These are phyloP conservation scores for Clitopilus passeckerianus DNA, from an alignment of 768 basidiomycete genomes.

Conservation along the genomic window DNA sequence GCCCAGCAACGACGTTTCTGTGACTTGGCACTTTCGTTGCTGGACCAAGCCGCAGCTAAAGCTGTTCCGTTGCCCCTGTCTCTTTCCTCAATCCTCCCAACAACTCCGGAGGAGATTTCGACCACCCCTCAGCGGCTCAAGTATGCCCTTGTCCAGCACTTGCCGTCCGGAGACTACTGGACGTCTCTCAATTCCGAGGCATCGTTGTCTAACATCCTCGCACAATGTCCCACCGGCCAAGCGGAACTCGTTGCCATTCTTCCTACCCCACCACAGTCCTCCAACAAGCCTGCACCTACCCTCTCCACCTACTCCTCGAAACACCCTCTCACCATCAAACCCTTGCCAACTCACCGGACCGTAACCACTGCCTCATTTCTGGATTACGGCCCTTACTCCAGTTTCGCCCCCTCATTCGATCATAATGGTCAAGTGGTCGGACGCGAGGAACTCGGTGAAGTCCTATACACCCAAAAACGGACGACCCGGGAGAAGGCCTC, in stretches of 20 bases:
- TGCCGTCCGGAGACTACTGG: slow-evolving; percentile 78
- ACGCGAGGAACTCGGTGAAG: slow-evolving; percentile 52
- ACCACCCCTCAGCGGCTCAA: slow-evolving; percentile 34
- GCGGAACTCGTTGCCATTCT: slow-evolving; percentile 76
- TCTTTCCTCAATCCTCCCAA: slow-evolving; percentile 37
- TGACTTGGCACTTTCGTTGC: slow-evolving; percentile 63
- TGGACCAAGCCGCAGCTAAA: slow-evolving; percentile 63
- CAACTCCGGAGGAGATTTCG: slow-evolving; percentile 6
- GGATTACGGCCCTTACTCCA: slow-evolving; percentile 72
- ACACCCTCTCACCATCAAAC: slow-evolving; percentile 32
- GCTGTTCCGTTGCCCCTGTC: slow-evolving; percentile 40
- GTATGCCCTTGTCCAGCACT: slow-evolving; percentile 76
- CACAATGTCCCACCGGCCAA: slow-evolving; percentile 53
- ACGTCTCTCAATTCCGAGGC: slow-evolving; percentile 56
- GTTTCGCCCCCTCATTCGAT: slow-evolving; percentile 77
- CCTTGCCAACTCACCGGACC: slow-evolving; percentile 44
- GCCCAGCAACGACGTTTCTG: slow-evolving; percentile 72
- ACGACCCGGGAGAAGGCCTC: slow-evolving; percentile 26
- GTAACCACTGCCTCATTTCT: slow-evolving; percentile 66
- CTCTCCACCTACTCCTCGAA: slow-evolving; percentile 54
- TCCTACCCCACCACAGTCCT: slow-evolving; percentile 49
- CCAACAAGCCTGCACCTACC: slow-evolving; percentile 34
- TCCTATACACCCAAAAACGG: slow-evolving; percentile 47
- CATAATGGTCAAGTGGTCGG: slow-evolving; percentile 75
- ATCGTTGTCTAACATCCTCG: slow-evolving; percentile 33